A percentile compares a stretch with the other conserved stretches of the same genome.
Conservation (phyloP, 176 grass and related monocot genomes). For the Avena atlantica region DNA sequence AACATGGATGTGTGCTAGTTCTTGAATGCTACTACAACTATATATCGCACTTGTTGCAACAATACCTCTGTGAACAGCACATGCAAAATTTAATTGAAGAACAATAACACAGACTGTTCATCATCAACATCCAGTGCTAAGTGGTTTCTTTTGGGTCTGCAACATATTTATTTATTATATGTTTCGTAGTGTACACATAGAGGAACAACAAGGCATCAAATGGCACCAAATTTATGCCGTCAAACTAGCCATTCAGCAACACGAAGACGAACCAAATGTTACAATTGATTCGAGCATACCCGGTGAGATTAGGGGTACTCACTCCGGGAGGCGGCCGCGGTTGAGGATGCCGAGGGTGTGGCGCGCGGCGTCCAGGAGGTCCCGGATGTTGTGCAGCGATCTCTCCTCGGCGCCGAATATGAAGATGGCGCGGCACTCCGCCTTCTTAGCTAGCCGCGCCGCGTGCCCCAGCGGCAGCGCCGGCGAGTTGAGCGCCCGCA, state of each 20-base stretch:
- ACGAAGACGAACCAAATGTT: background rate
- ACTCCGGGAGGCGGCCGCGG: constrained; percentile 72
- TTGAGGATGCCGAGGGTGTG: constrained; percentile 75
- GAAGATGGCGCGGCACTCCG: constrained; percentile 80
- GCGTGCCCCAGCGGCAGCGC: constrained; percentile 66
- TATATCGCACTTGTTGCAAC: background rate
- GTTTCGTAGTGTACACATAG: constrained; percentile 23
- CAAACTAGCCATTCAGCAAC: background rate
- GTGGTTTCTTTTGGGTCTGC: background rate
- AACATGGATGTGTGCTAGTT: constrained; percentile 28
- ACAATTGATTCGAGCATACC: constrained; percentile 31
- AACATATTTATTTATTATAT: background rate
- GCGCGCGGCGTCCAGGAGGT: constrained; percentile 74
- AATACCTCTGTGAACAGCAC: constrained; percentile 3
- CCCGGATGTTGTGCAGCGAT: constrained; percentile 80
- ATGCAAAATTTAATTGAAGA: background rate
- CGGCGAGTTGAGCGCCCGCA: constrained; percentile 76
- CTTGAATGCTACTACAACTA: constrained; percentile 29
- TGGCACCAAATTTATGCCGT: background rate
- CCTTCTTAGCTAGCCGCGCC: constrained; percentile 80
- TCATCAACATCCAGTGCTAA: background rate
- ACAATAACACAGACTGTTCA: background rate
- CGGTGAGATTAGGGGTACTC: background rate
- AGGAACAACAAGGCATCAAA: background rate
- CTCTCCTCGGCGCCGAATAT: constrained; percentile 79